Evolutionary conservation across 2,329 filamentous ascomycete species (phyloP), one percentile per base, ranked within the genome.

Genomic region (Periconia digitata): DNA sequence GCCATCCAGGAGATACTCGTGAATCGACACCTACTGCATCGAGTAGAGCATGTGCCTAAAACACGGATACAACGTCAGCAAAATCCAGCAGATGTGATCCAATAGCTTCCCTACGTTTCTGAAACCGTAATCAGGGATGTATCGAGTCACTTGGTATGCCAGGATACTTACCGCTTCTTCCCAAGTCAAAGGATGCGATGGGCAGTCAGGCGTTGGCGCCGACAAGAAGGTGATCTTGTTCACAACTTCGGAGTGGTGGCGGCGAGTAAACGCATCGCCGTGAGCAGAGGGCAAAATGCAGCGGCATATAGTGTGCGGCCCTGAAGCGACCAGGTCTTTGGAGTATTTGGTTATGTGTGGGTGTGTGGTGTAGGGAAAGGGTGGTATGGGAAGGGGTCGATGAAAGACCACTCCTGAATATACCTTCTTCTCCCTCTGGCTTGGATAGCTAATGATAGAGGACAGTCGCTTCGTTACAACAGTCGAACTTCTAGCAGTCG

Each of bases 181-280:
- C 44, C 44, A 47, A 8, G 44, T 36, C 13, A 47, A 15, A 8
- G 29, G 24, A 6, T 12, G 17, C 13, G 36, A 27, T 8, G 17
- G 6, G 21, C 6, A 13, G 10, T 18, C 23, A 20, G 35, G 18
- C 8, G 35, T 37, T 13, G 35, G 18, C 6, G 35, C 35, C 3
- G 6, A 20, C 8, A 47, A 27, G 37, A 42, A 42, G 3, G 29
- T 36, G 17, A 47, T 47, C 10, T 20, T n/a, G 29, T 47, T 42
- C 3, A 10, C 20, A 13, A 39, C 29, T 13, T 35, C 16, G 20
- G 27, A 38, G 21, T 47, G 44, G 39, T 47, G 44, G 18, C 38
- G 38, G 3, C 44, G 44, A 13, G 44, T 47, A 24, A 47, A 47
- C 8, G 44, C 39, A 34, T 47, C 39, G 17, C 44, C 44, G 29